These are phyloP conservation scores for Backusella liffmaniae DNA, from an alignment of 192 early-diverging fungal species.

Conservation along the genomic window DNA sequence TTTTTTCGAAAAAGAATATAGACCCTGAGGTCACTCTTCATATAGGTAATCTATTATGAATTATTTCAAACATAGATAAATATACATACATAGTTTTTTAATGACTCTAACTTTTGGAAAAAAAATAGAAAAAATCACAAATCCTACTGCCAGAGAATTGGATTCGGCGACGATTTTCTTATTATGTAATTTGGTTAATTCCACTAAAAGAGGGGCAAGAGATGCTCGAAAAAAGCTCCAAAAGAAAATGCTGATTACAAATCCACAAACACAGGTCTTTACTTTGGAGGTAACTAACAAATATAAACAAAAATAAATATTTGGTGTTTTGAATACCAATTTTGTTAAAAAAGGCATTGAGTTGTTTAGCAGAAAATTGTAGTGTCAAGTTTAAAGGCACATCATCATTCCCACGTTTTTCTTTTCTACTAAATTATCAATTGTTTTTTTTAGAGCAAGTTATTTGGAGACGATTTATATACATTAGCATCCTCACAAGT, in stretches of 20 bases:
- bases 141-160: constrained; percentile 17
- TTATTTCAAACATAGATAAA: neutral
- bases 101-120: neutral
- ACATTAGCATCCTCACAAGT: constrained; percentile 26
- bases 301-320: neutral
- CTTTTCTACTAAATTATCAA: neutral
- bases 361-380: constrained; percentile 31
- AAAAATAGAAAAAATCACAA: constrained; percentile 25
- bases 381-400: constrained; percentile 24
- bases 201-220: constrained; percentile 34
- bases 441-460: constrained; percentile 24
- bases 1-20: constrained; percentile 38
- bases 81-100: neutral
- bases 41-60: constrained; percentile 19
- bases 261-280: constrained; percentile 25
- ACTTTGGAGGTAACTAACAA: constrained; percentile 26
- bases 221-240: constrained; percentile 39
- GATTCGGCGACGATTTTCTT: constrained; percentile 33
- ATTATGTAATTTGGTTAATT: constrained; percentile 29
- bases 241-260: constrained; percentile 26
- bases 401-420: neutral
- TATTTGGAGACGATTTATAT: constrained; percentile 32
- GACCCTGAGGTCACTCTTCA: constrained; percentile 28
- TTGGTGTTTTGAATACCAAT: neutral
- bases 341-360: constrained; percentile 20